Conservation (phyloP, 108 stramenopile species). For the Mayamaea pseudoterrestris region DNA sequence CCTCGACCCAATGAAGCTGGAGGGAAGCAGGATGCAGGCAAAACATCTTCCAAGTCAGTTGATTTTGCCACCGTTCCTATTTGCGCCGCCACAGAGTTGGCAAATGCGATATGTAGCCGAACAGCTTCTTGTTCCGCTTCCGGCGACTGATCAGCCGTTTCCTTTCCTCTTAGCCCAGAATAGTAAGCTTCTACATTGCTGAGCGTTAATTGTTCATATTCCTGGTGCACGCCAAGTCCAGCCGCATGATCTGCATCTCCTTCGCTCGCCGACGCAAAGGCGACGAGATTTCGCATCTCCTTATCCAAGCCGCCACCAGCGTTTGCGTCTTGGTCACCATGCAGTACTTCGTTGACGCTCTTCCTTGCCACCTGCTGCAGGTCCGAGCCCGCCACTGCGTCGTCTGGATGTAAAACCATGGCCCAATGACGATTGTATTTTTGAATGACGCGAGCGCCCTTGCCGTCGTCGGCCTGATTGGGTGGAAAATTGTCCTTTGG, state of each 20-base stretch:
- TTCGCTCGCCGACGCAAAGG: constrained; percentile 50
- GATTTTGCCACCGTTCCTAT: constrained; percentile 1
- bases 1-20: constrained; percentile 51
- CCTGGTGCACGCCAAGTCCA: constrained; percentile 49
- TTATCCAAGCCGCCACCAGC: constrained; percentile 54
- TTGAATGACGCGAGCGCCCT: constrained; percentile 58
- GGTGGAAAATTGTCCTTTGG: constrained; percentile 61
- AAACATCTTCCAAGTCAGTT: background rate
- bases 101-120: constrained; percentile 35
- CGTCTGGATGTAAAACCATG: constrained; percentile 74
- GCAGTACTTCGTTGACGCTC: constrained; percentile 27
- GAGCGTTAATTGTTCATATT: constrained; percentile 43
- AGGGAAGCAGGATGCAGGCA: constrained; percentile 42
- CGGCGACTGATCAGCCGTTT: background rate
- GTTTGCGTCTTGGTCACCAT: constrained; percentile 55
- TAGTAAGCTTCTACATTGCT: constrained; percentile 64
- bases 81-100: constrained; percentile 32
- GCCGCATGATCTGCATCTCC: constrained; percentile 63
- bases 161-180: constrained; percentile 16
- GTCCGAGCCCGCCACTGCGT: constrained; percentile 59
- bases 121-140: constrained; percentile 15
- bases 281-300: constrained; percentile 63
- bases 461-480: constrained; percentile 30
- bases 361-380: constrained; percentile 41
- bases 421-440: constrained; percentile 87